phyloP scores from a whole-genome alignment of 2,329 filamentous ascomycete species.

The Chrysoporthe deuterocubensis region DNA sequence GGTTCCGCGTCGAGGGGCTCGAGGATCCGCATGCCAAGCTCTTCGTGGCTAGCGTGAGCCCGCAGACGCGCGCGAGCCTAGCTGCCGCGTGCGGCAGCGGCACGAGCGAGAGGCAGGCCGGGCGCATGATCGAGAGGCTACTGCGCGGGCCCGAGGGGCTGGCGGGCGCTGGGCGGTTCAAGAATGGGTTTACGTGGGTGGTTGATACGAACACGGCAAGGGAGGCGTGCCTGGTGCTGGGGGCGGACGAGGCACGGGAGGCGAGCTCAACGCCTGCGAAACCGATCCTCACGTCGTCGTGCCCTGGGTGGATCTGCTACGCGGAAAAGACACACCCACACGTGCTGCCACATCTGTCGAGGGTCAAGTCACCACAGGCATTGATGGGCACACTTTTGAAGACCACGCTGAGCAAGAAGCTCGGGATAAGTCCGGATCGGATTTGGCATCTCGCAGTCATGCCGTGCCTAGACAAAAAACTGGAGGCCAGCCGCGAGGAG shows the following conservation, averaged over 20 bases:
- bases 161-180: conserved; percentile 68
- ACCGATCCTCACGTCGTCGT: conserved; percentile 84
- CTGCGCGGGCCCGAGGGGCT: conserved; percentile 73
- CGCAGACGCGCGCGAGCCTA: conserved; percentile 86
- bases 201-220: conserved; percentile 86
- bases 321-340: conserved; percentile 97
- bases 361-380: conserved; percentile 92
- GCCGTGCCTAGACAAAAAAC: conserved; percentile 99
- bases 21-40: conserved; percentile 69
- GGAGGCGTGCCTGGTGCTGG: conserved; percentile 80
- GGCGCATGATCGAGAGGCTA: conserved; percentile 81
- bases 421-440: conserved; percentile 73
- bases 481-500: conserved; percentile 92
- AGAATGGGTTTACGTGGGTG: conserved; percentile 84
- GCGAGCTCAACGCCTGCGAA: conserved; percentile 40
- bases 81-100: conserved; percentile 79
- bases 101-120: conserved; percentile 73
- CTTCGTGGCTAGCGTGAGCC: conserved; percentile 91
- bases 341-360: conserved; percentile 86
- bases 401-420: conserved; percentile 73
- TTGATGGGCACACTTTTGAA: conserved; percentile 89
- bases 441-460: conserved; percentile 97
- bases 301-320: conserved; percentile 98
- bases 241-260: conserved; percentile 70
- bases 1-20: conserved; percentile 52